Evolutionary conservation across 1,284 basidiomycete species (phyloP), one percentile per base, ranked within the genome.

Genomic region (Malassezia cuniculi): DNA sequence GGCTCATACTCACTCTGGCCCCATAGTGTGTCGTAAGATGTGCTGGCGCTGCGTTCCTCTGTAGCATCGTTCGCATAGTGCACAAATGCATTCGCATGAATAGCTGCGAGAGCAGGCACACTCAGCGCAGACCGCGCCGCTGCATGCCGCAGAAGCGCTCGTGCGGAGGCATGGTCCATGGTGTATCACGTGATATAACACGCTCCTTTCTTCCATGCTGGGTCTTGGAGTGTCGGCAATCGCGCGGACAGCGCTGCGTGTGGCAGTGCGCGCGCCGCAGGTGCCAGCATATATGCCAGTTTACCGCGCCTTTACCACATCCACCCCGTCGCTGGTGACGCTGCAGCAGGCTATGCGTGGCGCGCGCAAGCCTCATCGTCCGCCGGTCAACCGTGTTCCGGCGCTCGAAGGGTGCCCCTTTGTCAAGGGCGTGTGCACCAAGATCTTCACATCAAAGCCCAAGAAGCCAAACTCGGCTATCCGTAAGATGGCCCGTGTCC

Each of bases 401-500:
- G 60, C 60, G 8, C 45, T 66, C 16, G 56, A 66, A 31, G 48
- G 53, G 5, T 50, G 52, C 32, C 62, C 62, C 1, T 66, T 66
- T 43, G 60, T 66, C 27, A 66, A 64, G 39, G 63, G 63, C 25
- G 63, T 66, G 3, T 66, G 63, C 48, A 50, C 52, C 34, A 56
- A 57, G 27, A 58, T 66, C 41, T 66, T 63, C 34, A 66, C 63
- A 24, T 60, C 60, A 22, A 86, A 82, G 64, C 93, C 93, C 17
- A 94, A 89, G 74, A 99, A 99, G 68, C 93, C 93, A 52, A 99
- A 99, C 71, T 97, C 90, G 28, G 89, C 89, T 30, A 86, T 94
- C 63, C 83, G 93, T 49, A 97, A 95, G 72, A 85, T 95, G 45
- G 87, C 87, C 28, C 77, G 85, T 64, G 81, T 99, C 54, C 90